A percentile compares a stretch with the other conserved stretches of the same genome.
These are phyloP conservation scores for Aspergillus luchuensis DNA, from an alignment of 2,329 filamentous ascomycete species.

Conservation along the genomic window DNA sequence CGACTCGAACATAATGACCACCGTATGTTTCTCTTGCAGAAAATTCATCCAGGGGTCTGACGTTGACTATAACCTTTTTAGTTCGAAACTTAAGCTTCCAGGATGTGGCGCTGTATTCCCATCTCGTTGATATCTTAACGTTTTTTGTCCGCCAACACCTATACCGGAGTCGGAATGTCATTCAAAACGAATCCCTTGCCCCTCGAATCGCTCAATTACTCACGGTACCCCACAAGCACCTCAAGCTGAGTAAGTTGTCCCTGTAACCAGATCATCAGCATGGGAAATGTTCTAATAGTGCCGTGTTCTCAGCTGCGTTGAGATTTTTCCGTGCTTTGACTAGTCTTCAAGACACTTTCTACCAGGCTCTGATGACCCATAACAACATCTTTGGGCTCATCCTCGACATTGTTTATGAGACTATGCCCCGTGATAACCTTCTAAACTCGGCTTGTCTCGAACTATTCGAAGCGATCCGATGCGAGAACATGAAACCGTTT, in stretches of 20 bases:
- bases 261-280: background rate
- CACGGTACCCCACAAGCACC: constrained; percentile 80
- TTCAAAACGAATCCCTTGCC: constrained; percentile 76
- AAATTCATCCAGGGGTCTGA: background rate
- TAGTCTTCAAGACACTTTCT: constrained; percentile 85
- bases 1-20: constrained; percentile 68
- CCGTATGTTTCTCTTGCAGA: constrained; percentile 43
- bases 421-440: constrained; percentile 88
- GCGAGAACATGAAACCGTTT: constrained; percentile 77
- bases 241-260: constrained; percentile 73
- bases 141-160: constrained; percentile 92
- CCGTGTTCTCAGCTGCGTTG: constrained; percentile 65
- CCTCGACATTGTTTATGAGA: constrained; percentile 77
- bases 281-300: background rate
- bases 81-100: constrained; percentile 75
- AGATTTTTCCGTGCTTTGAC: constrained; percentile 92
- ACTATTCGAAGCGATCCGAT: constrained; percentile 86
- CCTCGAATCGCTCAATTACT: constrained; percentile 81
- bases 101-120: constrained; percentile 85
- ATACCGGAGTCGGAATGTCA: constrained; percentile 83
- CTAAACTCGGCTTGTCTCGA: constrained; percentile 92
- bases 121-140: constrained; percentile 88
- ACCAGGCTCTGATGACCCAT: constrained; percentile 79
- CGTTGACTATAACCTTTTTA: constrained; percentile 28
- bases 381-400: constrained; percentile 82